Evolutionary conservation across 2,329 filamentous ascomycete genomes (phyloP), one percentile per base, ranked within the genome.

Genomic region (Verticillium longisporum): DNA sequence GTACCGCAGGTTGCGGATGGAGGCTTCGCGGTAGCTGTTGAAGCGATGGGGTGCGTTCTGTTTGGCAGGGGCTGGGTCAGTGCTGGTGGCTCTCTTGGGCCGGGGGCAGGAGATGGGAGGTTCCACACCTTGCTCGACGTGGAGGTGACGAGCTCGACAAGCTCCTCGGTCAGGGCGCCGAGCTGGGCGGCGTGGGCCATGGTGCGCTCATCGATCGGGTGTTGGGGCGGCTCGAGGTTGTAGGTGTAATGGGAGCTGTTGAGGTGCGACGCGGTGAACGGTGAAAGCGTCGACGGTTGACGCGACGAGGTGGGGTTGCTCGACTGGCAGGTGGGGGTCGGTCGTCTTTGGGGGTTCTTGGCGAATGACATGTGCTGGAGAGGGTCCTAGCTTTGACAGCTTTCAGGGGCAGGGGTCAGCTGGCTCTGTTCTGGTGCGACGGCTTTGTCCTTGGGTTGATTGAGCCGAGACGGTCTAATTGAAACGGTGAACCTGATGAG

Each of bases 161-260:
- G 83, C 70, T 92, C 86, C 64, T 90, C 88, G 1, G 85, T 86
- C 67, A 93, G 79, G 61, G 81, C 78, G 56, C 80, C 82, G 61
- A 93, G 75, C 70, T 80, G 83, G 65, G 87, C 85, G 67, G 87
- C 81, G 73, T 90, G 87, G 41, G 90, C 85, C 90, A 96, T 96
- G 37, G 57, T 61, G 13, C 32, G 26, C 13, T n/a, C 32, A 61
- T 41, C 7, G 41, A 50, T n/a, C 37, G 37, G 15, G 5, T 41
- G 55, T n/a, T n/a, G n/a, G n/a, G n/a, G n/a, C n/a, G n/a, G n/a
- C n/a, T n/a, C n/a, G n/a, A n/a, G n/a, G n/a, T n/a, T n/a, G n/a
- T n/a, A 36, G 34, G 5, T 36, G 34, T 2, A 6, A 36, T 36
- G 10, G 18, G n/a, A 50, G 10, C 4, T 13, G 41, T n/a, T 7